Conservation (phyloP, 148 eudicot genomes). For the Talinum fruticosum region DNA sequence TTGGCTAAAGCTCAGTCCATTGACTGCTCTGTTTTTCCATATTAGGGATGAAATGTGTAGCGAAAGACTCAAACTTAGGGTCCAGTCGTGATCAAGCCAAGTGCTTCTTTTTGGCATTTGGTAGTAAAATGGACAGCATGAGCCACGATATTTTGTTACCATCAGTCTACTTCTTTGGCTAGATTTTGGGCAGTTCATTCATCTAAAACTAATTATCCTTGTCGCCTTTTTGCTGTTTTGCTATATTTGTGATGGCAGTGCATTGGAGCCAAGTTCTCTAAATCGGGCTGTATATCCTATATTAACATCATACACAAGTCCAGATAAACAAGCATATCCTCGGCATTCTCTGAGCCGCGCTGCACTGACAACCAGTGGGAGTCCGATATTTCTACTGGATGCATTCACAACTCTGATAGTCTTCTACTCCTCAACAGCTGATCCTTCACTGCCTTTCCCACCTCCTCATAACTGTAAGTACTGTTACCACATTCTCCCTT, state of each 20-base stretch:
- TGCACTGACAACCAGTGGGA: slow-evolving; percentile 84
- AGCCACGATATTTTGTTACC: no score
- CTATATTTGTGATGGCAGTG: slow-evolving; percentile 66
- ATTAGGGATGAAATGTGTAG: no score
- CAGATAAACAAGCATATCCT: slow-evolving; percentile 89
- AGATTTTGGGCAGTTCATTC: no score
- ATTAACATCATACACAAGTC: slow-evolving; percentile 69
- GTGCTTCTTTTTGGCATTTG: no score
- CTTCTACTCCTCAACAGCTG: slow-evolving; percentile 89
- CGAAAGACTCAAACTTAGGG: no score
- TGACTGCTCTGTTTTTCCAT: no score
- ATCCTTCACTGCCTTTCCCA: slow-evolving; percentile 82
- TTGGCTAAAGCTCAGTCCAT: no score
- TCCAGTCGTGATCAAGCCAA: no score
- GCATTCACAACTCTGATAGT: slow-evolving; percentile 88
- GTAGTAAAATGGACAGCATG: no score
- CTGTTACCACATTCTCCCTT: neutral
- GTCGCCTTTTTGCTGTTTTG: no score
- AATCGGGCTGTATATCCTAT: slow-evolving; percentile 88
- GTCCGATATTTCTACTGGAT: slow-evolving; percentile 93
- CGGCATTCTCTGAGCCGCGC: slow-evolving; percentile 99
- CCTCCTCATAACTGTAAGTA: slow-evolving; percentile 99
- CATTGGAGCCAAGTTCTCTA: slow-evolving; percentile 90
- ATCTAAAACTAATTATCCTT: no score
- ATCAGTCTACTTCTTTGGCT: no score